phyloP scores from a whole-genome alignment of 2,329 filamentous ascomycete species.

The Aschersonia sp. region DNA sequence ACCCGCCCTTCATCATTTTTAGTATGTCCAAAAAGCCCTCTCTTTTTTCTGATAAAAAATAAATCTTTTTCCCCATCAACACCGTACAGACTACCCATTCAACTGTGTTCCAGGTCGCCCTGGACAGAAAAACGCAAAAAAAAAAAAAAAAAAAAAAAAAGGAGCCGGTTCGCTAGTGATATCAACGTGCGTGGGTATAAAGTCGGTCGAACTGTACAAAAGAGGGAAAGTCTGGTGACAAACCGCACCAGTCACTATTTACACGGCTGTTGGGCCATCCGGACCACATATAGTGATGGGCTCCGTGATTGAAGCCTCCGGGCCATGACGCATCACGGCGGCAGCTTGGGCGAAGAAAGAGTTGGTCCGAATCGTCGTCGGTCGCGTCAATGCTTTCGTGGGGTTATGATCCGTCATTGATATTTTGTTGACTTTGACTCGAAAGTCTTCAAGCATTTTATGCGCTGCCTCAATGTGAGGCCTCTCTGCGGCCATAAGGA shows the following conservation, averaged over 20 bases:
- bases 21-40: too few species aligned
- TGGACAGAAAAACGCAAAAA: not conserved
- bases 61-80: too few species aligned
- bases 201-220: not conserved
- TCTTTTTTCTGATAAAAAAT: too few species aligned
- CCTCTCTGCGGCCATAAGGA: slow-evolving; percentile 24
- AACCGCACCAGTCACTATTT: not conserved
- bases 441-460: slow-evolving; percentile 20
- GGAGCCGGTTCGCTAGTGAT: not conserved
- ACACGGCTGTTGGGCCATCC: slow-evolving; percentile 1
- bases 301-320: slow-evolving; percentile 5
- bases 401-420: slow-evolving; percentile 15
- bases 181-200: not conserved
- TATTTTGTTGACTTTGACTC: slow-evolving; percentile 19
- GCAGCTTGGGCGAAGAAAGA: slow-evolving; percentile 24
- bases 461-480: slow-evolving; percentile 19
- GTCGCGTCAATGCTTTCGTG: slow-evolving; percentile 17
- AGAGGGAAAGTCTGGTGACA: not conserved
- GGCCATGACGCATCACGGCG: slow-evolving; percentile 11
- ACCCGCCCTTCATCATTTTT: too few species aligned
- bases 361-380: slow-evolving; percentile 21
- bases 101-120: too few species aligned
- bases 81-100: too few species aligned
- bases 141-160: not conserved
- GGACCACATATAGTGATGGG: slow-evolving; percentile 4